These are phyloP conservation scores for Phytophthora aleatoria DNA, from an alignment of 352 stramenopile genomes.

Conservation along the genomic window DNA sequence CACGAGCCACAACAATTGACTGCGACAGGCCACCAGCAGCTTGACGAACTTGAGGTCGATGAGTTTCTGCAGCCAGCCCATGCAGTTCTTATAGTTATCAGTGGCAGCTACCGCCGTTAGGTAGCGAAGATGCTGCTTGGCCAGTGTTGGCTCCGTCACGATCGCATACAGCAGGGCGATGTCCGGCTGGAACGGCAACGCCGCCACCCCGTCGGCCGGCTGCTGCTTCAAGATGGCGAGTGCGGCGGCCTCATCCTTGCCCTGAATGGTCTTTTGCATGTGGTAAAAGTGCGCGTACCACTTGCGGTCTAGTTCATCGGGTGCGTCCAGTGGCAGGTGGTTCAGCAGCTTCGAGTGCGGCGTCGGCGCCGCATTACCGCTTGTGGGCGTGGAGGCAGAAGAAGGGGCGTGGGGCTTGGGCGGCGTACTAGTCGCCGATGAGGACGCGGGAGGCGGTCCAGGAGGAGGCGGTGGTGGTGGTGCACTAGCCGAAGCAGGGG, in stretches of 20 bases:
- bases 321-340: conserved; percentile 69
- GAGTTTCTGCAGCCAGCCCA: conserved; percentile 80
- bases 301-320: conserved; percentile 84
- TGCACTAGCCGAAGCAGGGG: conserved; percentile 5
- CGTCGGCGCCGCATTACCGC: conserved; percentile 28
- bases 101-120: conserved; percentile 55
- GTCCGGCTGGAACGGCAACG: conserved; percentile 75
- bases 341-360: conserved; percentile 79
- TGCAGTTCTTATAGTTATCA: conserved; percentile 81
- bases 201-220: conserved; percentile 34
- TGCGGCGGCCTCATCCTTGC: conserved; percentile 61
- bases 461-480: conserved; percentile 48
- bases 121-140: conserved; percentile 82
- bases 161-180: conserved; percentile 82
- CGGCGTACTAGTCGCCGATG: conserved; percentile 10
- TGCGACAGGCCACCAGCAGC: conserved; percentile 72
- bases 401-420: conserved; percentile 13
- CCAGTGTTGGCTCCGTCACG: conserved; percentile 65
- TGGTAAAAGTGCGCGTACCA: conserved; percentile 89
- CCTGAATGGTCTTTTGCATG: conserved; percentile 82
- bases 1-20: conserved; percentile 81
- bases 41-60: conserved; percentile 86
- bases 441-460: conserved; percentile 38
- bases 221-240: conserved; percentile 71
- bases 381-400: conserved; percentile 38